Percentiles rank a stretch among this genome's conserved stretches.
Evolutionary conservation across 1,284 basidiomycete species (phyloP).

Genomic region (Thelephora terrestris): DNA sequence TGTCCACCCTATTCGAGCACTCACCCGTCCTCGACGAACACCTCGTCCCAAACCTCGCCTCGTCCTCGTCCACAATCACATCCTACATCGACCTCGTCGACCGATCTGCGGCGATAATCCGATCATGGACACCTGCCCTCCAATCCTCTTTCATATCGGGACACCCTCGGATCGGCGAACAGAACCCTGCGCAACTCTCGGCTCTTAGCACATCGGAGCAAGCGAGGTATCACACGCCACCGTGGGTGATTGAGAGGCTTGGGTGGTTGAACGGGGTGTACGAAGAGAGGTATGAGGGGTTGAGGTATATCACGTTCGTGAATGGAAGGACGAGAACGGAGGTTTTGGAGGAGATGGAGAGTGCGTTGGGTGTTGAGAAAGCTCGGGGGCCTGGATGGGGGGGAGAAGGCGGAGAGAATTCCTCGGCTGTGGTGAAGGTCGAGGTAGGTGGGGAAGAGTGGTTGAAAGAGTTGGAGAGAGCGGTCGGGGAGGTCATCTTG

Average conservation of each 20-base stretch:
- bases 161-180: slow-evolving; percentile 85
- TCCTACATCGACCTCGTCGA: slow-evolving; percentile 57
- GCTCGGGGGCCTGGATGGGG: slow-evolving; percentile 29
- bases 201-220: slow-evolving; percentile 73
- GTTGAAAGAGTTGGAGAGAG: slow-evolving; percentile 52
- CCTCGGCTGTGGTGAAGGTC: slow-evolving; percentile 19
- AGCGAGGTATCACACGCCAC: slow-evolving; percentile 44
- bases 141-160: slow-evolving; percentile 68
- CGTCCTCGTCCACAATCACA: no score
- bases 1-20: slow-evolving; percentile 60
- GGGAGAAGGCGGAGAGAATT: slow-evolving; percentile 30
- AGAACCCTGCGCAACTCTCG: slow-evolving; percentile 46
- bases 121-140: slow-evolving; percentile 43
- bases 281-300: slow-evolving; percentile 59
- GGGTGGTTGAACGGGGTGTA: slow-evolving; percentile 69
- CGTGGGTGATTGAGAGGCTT: slow-evolving; percentile 55
- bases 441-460: slow-evolving; percentile 28
- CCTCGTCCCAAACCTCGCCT: slow-evolving; percentile 46
- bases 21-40: slow-evolving; percentile 48
- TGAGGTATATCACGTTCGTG: slow-evolving; percentile 87
- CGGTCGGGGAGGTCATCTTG: slow-evolving; percentile 59
- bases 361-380: slow-evolving; percentile 41
- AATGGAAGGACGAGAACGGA: slow-evolving; percentile 67
- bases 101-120: slow-evolving; percentile 34
- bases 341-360: slow-evolving; percentile 76